Evolutionary conservation across 2,329 filamentous ascomycete genomes (phyloP), one percentile per base, ranked within the genome.

Genomic region (Fusarium sp.): DNA sequence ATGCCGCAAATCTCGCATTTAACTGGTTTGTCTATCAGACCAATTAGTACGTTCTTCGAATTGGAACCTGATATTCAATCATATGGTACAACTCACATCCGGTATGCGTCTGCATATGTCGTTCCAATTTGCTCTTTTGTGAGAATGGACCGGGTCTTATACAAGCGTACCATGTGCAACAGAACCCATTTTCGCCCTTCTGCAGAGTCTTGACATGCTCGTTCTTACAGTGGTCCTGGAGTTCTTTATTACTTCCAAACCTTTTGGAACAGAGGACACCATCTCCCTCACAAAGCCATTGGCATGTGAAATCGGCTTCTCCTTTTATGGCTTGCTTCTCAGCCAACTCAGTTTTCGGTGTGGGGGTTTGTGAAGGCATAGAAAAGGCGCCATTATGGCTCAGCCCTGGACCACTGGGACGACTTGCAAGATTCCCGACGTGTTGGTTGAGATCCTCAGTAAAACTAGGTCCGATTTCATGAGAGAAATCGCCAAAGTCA

Each of bases 51-150:
- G 50, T 59, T 58, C 3, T 56, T 35, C 42, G 21, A 46, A 23
- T 46, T 32, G 37, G 47, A 37, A 32, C 70, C 65, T 44, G 37
- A 30, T 32, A 50, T 28, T 23, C 47, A 23, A 43, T 19, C 21
- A 21, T 53, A 28, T 28, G 49, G 16, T 32, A 25, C 18, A 52
- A 84, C 89, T 83, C 82, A 90, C 89, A 88, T 58, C 89, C 89
- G 21, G 90, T 92, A 77, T 92, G 90, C 5, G 88, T 89, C 73
- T 91, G 89, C 80, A 92, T 86, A 75, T 92, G 90, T 49, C 90
- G 84, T 72, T 91, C 89, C 23, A 92, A 83, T 77, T 92, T 92
- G 78, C 88, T 90, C 75, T 88, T 85, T 75, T 90, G 89, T 5
- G 84, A 85, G 70, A 91, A 91, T 21, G 86, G 85, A 9, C 83